These are phyloP conservation scores for Centella asiatica DNA, from an alignment of 129 eudicot species.

Conservation along the genomic window DNA sequence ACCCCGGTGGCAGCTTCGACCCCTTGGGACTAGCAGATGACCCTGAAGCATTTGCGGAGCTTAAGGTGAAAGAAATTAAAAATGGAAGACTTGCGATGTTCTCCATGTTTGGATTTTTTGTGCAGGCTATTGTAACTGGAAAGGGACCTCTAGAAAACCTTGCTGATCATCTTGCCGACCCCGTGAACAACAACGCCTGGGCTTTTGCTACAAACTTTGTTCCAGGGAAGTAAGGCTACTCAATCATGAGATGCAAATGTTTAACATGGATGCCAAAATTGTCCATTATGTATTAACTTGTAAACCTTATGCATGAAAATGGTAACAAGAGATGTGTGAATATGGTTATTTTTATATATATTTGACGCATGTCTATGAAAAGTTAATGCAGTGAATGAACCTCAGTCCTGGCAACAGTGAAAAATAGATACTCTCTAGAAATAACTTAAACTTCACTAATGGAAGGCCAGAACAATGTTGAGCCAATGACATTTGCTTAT, in stretches of 20 bases:
- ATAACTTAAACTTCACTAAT: not conserved
- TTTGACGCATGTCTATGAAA: not conserved
- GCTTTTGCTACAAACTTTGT: not conserved
- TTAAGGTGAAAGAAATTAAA: too few relatives aligned
- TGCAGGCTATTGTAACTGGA: conserved; percentile 1
- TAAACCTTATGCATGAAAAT: not conserved
- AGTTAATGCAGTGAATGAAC: not conserved
- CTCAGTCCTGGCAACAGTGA: not conserved
- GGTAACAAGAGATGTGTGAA: not conserved
- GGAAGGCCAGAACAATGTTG: not conserved
- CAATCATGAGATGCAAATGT: not conserved
- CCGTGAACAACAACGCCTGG: conserved; percentile 5
- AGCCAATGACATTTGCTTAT: not conserved
- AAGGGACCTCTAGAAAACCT: conserved; percentile 4
- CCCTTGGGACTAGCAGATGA: not conserved
- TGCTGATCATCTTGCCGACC: conserved; percentile 3
- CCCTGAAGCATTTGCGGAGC: not conserved
- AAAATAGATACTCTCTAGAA: too few relatives aligned
- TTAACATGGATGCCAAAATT: not conserved
- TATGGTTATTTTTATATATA: not conserved
- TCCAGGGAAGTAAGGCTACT: conserved; percentile 2
- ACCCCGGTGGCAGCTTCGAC: too few relatives aligned
- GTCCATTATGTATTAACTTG: not conserved
- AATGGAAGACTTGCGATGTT: too few relatives aligned
- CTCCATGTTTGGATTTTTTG: not conserved